Evolutionary conservation across 2,329 filamentous ascomycete genomes (phyloP), one percentile per base, ranked within the genome.

Genomic region (Exophiala lecanii-corni): DNA sequence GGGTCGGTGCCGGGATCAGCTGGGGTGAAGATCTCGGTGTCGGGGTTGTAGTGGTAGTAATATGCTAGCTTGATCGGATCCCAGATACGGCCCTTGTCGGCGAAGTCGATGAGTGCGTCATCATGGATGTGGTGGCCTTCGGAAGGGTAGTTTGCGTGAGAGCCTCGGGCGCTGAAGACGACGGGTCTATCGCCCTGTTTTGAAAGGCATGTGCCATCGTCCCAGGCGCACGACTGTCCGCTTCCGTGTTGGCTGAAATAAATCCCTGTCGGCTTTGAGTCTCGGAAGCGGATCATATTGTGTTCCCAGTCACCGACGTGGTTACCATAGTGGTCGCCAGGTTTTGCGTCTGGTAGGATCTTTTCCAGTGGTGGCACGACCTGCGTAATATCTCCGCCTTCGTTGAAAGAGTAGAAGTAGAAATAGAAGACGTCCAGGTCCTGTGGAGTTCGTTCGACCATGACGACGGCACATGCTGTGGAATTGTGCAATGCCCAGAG

Each of bases 291-390:
- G 30, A 97, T 76, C 63, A 94, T 82, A 41, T 85, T 89, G 64
- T 98, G 92, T 65, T 98, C 92, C 92, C 92, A 98, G 60, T 98
- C 92, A 36, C 91, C 92, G 9, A 98, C 82, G 59, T 98, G 92
- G 60, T 97, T 96, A 42, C 92, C 92, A 59, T 95, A 97, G 2
- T 91, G 85, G 42, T 71, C 51, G 2, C 66, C 69, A 1, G 75
- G 47, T 2, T 76, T 70, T 1, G 59, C 66, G 13, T 75, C 72
- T n/a, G 49, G 49, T 15, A 51, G 41, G 18, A 51, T 20, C 18
- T 28, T 41, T 30, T 51, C 41, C 42, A 51, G 25, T 2, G 49
- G 49, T 12, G 45, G 49, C 20, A 51, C 10, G 47, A 95, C 81
- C 47, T 85, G 84, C 40, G 92, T 73, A 1, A 97, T 92, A 0